These are phyloP conservation scores for Russula sp. DNA, from an alignment of 768 basidiomycete genomes.

Conservation along the genomic window DNA sequence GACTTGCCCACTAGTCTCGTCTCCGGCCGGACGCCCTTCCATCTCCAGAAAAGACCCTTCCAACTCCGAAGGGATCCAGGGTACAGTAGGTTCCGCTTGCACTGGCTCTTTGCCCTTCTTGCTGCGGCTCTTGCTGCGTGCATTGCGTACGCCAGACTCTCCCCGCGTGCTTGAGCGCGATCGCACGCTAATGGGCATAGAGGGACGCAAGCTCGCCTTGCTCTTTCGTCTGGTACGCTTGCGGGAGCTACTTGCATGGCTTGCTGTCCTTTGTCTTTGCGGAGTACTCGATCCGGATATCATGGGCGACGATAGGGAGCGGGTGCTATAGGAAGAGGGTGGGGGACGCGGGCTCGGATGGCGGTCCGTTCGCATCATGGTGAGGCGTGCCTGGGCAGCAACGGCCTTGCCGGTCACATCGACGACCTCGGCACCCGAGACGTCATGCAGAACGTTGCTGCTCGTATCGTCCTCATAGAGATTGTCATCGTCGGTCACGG, in stretches of 20 bases:
- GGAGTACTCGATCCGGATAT: background rate
- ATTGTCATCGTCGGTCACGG: slow-evolving; percentile 27
- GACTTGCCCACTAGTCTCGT: slow-evolving; percentile 9
- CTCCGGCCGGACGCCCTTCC: slow-evolving; percentile 18
- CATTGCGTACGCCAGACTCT: background rate
- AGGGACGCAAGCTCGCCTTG: slow-evolving; percentile 64
- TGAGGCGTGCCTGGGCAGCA: slow-evolving; percentile 25
- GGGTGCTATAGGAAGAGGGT: background rate
- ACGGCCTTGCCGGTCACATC: slow-evolving; percentile 27
- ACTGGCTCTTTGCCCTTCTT: slow-evolving; percentile 21
- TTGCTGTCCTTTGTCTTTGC: slow-evolving; percentile 24
- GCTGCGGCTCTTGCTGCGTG: slow-evolving; percentile 18
- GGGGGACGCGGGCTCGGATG: slow-evolving; percentile 1
- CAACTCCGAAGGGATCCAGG: slow-evolving; percentile 4
- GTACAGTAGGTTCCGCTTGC: background rate
- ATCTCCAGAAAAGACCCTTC: slow-evolving; percentile 28
- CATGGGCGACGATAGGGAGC: background rate
- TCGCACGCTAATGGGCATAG: slow-evolving; percentile 28
- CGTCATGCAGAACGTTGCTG: slow-evolving; percentile 12
- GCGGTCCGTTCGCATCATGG: slow-evolving; percentile 12
- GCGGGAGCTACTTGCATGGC: slow-evolving; percentile 60
- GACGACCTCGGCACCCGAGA: slow-evolving; percentile 30
- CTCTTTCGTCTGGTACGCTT: slow-evolving; percentile 61
- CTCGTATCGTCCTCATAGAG: slow-evolving; percentile 25
- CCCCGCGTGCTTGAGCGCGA: slow-evolving; percentile 6